Evolutionary conservation across 208 protist species (phyloP).

Genomic region (Acanthamoeba royreba): DNA sequence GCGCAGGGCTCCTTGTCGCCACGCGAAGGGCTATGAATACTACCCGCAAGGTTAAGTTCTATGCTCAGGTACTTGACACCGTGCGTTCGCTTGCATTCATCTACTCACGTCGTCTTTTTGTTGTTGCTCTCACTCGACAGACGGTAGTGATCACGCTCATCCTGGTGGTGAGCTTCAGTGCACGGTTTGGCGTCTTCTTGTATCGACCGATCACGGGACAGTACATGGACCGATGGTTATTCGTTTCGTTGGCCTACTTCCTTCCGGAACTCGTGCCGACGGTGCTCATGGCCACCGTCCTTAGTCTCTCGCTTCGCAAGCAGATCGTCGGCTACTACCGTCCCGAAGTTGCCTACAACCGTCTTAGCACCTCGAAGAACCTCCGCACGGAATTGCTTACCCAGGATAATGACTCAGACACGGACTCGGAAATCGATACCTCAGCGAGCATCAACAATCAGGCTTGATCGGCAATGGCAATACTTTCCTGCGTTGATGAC

Average conservation of each 20-base stretch:
- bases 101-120: too few relatives aligned
- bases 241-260: background rate
- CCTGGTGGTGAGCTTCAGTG: background rate
- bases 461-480: too few relatives aligned
- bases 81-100: too few relatives aligned
- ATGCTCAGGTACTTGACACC: background rate
- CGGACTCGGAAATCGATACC: too few relatives aligned
- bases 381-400: background rate
- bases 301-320: background rate
- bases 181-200: background rate
- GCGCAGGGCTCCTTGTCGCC: background rate
- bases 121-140: too few relatives aligned
- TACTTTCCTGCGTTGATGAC: too few relatives aligned
- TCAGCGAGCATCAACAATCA: too few relatives aligned
- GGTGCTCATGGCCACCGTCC: background rate
- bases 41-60: background rate
- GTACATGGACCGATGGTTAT: background rate
- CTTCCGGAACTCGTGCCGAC: background rate
- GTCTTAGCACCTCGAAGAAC: background rate
- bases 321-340: background rate
- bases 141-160: background rate
- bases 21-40: background rate
- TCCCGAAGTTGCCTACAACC: background rate
- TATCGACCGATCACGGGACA: constrained; percentile 18
- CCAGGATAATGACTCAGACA: too few relatives aligned